Evolutionary conservation across 192 early-diverging fungal species (phyloP), one percentile per base, ranked within the genome.

Genomic region (Polychytrium aggregatum): DNA sequence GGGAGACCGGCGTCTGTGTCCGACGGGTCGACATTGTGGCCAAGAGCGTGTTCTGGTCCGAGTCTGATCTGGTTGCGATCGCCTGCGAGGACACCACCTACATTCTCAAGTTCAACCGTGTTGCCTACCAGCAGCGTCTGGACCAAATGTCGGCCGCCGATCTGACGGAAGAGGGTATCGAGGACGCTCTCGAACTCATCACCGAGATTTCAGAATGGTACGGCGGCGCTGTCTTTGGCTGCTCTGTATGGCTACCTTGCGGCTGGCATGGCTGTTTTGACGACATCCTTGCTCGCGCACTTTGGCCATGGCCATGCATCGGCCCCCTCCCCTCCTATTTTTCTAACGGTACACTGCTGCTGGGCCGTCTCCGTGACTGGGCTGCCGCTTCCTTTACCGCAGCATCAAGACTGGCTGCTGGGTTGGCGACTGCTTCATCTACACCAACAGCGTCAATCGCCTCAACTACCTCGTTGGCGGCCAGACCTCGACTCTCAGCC

Each of bases 381-480:
- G n/a, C n/a, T n/a, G n/a, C n/a, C 13, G 31, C 55, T 41, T 28
- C 13, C 60, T 36, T 59, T 11, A 13, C 43, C 47, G 25, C 60
- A 87, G 87, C 41, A 82, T 99, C 27, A 85, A 85, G 56, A 90
- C 92, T 5, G 96, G 93, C 22, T 76, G 76, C 53, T 99, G 96
- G 96, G 87, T 97, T 40, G 96, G 96, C 40, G 96, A 99, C 65
- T 97, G 95, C 60, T 97, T 99, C 56, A 96, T 99, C 48, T 99
- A 97, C 71, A 90, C 90, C 17, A 92, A 86, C 57, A 60, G 74
- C 10, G 71, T 74, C 50, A 94, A 95, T 65, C 82, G 94, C 24
- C 71, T 99, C 50, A 93, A 87, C 68, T 99, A 99, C 57, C 66
- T 99, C 30, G 94, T 99, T 5, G 94, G 96, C 44, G 84, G 77